Base-by-base conservation (phyloP, 257 asterid genomes). In the Solanum clarkiae region DNA sequence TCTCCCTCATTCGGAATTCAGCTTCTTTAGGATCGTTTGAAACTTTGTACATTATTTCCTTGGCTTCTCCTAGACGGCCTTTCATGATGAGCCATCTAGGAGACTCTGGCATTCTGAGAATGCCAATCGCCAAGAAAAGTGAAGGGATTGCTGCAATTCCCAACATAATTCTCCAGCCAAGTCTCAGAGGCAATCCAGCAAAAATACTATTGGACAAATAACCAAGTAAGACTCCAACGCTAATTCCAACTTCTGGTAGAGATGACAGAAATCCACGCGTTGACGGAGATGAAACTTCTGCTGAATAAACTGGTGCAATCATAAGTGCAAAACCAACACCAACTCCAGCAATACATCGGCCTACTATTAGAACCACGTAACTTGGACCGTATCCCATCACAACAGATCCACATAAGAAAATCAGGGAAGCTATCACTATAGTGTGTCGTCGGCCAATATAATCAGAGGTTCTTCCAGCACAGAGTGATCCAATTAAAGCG, bases 291-390 rank as follows among this genome's bases (percentile, higher is more conserved):
- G 97, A 93, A 6, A 94, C 87, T 72, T 94, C 97, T n/a, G 97
- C 97, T 0, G 97, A 91, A 63, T 94, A 94, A 11, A 94, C 97
- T 1, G 97, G 98, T 0, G 97, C 98, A 5, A 94, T 93, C 97
- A 94, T 94, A 5, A 94, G 94, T 7, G 97, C 97, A 69, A 93
- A 94, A 20, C 98, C 98, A 3, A 94, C 97, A 0, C 98, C 98
- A 1, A 94, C 65, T 1, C 98, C 98, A 4, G 98, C 94, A 0
- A 86, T 84, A 88, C 95, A 90, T 26, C 95, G 79, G 0, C 97
- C 97, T 22, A 86, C 59, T 1, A 94, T n/a, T 2, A 94, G 90
- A 63, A 91, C 86, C 4, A 44, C 87, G 74, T 91, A 94, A 49
- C 79, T 90, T 4, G 98, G 98, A 1, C 94, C 86, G 29, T 90